phyloP scores from a whole-genome alignment of 2,329 filamentous ascomycete genomes.

The Phialophora macrospora region DNA sequence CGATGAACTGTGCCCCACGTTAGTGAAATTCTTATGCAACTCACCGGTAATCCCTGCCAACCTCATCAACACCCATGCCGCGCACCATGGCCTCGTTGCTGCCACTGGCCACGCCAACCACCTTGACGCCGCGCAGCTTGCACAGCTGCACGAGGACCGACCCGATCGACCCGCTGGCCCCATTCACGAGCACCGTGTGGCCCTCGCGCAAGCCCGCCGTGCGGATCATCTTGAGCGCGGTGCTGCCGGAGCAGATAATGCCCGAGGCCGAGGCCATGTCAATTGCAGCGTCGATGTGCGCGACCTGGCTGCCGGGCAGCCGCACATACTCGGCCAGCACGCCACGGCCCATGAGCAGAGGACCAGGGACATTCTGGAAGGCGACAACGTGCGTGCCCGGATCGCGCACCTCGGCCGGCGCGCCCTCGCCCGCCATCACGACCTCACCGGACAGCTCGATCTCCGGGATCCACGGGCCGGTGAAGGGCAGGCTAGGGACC shows the following conservation, averaged over 20 bases:
- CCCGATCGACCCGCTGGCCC: not conserved
- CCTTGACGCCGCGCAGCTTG: not conserved
- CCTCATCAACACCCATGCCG: not conserved
- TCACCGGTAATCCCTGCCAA: not conserved
- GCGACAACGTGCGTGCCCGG: not conserved
- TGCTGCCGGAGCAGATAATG: not conserved
- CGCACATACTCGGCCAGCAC: not conserved
- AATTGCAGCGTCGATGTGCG: not conserved
- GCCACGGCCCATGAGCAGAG: not conserved
- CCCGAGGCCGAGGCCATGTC: not conserved
- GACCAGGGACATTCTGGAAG: not conserved
- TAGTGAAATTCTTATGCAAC: not conserved
- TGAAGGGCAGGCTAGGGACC: not conserved
- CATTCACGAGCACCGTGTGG: not conserved
- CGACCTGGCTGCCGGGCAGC: not conserved
- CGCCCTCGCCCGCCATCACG: not conserved
- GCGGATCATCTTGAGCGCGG: not conserved
- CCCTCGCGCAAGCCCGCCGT: not conserved
- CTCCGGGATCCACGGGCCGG: not conserved
- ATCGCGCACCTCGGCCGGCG: not conserved
- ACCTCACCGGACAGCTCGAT: not conserved
- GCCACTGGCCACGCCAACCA: not conserved
- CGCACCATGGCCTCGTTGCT: not conserved
- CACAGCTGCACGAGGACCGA: not conserved
- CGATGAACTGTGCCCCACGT: not conserved